Evolutionary conservation across 179 eudicot genomes (phyloP).

Genomic region (Silene coronaria): DNA sequence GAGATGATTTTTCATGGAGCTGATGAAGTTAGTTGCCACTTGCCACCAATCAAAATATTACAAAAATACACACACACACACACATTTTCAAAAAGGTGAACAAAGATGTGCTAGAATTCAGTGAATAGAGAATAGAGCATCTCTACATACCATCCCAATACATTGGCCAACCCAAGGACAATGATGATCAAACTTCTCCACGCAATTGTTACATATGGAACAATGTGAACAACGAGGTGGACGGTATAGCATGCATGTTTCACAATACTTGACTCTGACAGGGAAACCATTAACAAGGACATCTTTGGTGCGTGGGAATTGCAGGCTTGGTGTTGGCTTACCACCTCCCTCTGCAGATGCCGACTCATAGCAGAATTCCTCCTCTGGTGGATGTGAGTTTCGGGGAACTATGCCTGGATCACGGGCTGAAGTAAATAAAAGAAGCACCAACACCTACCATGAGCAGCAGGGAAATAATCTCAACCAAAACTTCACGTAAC

Average conservation of each 20-base stretch:
- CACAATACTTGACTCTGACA: constrained; percentile 64
- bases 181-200: constrained; percentile 70
- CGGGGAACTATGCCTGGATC: constrained; percentile 78
- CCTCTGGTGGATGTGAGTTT: constrained; percentile 67
- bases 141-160: constrained; percentile 32
- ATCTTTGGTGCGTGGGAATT: constrained; percentile 54
- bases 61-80: not conserved
- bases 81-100: not conserved
- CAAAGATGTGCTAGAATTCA: not conserved
- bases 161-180: constrained; percentile 74
- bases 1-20: not conserved
- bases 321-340: constrained; percentile 49
- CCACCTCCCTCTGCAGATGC: constrained; percentile 46
- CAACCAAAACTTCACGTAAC: constrained; percentile 19
- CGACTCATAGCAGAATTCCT: constrained; percentile 44
- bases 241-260: constrained; percentile 75
- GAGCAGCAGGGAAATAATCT: constrained; percentile 20
- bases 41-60: not conserved
- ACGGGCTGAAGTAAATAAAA: constrained; percentile 55
- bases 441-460: constrained; percentile 56
- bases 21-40: not conserved
- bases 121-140: constrained; percentile 7
- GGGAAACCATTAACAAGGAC: constrained; percentile 47
- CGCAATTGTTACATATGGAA: constrained; percentile 65
- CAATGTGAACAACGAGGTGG: constrained; percentile 84